These are phyloP conservation scores for Agrocybe praecox DNA, from an alignment of 768 basidiomycete species.

Conservation along the genomic window DNA sequence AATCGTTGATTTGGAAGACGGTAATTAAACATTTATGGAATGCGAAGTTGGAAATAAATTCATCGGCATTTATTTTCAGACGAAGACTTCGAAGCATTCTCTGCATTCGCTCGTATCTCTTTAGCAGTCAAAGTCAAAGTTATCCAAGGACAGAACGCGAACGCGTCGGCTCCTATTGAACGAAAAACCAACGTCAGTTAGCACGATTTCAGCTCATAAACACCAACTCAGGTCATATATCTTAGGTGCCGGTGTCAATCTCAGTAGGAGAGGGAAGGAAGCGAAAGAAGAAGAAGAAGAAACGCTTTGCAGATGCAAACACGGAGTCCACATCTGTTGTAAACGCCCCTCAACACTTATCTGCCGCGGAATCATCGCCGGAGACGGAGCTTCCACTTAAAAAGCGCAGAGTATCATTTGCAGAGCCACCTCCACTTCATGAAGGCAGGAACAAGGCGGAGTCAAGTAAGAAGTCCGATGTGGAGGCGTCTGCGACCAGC, in stretches of 20 bases:
- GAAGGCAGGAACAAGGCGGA: slow-evolving; percentile 1
- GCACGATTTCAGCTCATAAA: not conserved
- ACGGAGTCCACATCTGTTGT: not conserved
- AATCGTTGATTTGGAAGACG: slow-evolving; percentile 74
- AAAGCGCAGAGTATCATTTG: slow-evolving; percentile 23
- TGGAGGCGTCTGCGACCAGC: too few relatives aligned
- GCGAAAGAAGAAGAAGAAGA: slow-evolving; percentile 27
- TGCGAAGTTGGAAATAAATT: slow-evolving; percentile 2
- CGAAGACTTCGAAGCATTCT: slow-evolving; percentile 80
- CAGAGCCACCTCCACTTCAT: slow-evolving; percentile 1
- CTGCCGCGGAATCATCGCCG: slow-evolving; percentile 1
- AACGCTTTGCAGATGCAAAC: slow-evolving; percentile 12
- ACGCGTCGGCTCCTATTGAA: not conserved
- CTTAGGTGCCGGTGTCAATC: not conserved
- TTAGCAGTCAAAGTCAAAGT: slow-evolving; percentile 40
- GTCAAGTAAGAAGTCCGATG: not conserved
- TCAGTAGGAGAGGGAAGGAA: slow-evolving; percentile 8
- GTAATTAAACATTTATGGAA: slow-evolving; percentile 36
- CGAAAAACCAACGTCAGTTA: slow-evolving; percentile 5
- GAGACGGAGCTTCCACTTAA: slow-evolving; percentile 11
- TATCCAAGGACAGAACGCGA: slow-evolving; percentile 25
- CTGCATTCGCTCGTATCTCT: slow-evolving; percentile 40
- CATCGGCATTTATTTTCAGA: slow-evolving; percentile 40
- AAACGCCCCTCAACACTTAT: not conserved
- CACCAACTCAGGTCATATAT: not conserved